Evolutionary conservation across 768 basidiomycete species (phyloP), one percentile per base, ranked within the genome.

Genomic region (Candolleomyces efflorescens): DNA sequence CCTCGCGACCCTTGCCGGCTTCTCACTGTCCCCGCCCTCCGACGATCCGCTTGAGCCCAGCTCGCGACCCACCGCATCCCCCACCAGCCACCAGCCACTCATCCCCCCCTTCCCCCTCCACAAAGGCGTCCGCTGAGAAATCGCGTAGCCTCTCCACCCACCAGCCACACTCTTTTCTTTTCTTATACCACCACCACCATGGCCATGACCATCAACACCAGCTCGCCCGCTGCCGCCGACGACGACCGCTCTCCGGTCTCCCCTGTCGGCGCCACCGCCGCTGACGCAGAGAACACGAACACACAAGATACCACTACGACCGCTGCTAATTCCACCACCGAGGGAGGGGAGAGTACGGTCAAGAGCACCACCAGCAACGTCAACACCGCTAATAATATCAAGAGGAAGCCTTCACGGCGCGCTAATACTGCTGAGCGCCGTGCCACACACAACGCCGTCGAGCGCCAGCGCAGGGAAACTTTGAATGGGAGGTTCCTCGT

Each of bases 361-460:
- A 44, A 50, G 38, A 53, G 46, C 52, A 55, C 38, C 24, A 55
- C 27, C 56, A 62, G 22, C 55, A 54, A 27, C 62, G 62, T 43
- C 54, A 56, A 39, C 60, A 45, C 67, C 26, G 69, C 64, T 20
- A 53, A 73, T n/a, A 80, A 82, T 60, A 68, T 75, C 58, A 92
- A 90, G 69, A 84, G 90, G 71, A 96, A 96, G 71, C 85, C 92
- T 55, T 84, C 83, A 66, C 82, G 93, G 61, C 85, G 94, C 32
- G 94, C 94, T 53, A 98, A 98, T 75, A 98, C 95, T 53, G 95
- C 94, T 53, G 96, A 98, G 71, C 91, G 95, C 72, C 79, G 96
- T 37, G 93, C 94, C 3, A 94, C 92, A 20, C 96, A 99, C 76
- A 99, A 98, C 70, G 96, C 97, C 32, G 93, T 98, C 58, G 97